phyloP scores from a whole-genome alignment of 371 early-diverging fungal genomes.

The Lichtheimia ornata region DNA sequence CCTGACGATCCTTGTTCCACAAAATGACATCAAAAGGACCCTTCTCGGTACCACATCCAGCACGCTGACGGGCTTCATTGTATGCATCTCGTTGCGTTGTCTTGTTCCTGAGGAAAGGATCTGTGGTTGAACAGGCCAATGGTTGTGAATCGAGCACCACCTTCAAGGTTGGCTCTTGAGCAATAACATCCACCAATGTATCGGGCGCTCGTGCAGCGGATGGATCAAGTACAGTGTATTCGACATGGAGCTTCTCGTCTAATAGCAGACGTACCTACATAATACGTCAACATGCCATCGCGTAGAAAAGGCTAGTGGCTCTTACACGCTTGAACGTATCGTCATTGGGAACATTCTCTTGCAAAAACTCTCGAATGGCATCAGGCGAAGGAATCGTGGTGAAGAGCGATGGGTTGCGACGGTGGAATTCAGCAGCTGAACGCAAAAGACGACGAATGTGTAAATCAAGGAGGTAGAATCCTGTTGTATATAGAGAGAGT shows the following conservation, averaged over 20 bases:
- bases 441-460: slow-evolving; percentile 24
- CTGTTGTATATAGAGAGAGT: slow-evolving; percentile 1
- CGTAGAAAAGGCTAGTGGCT: neutral
- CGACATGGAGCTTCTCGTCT: slow-evolving; percentile 35
- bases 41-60: slow-evolving; percentile 22
- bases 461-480: slow-evolving; percentile 35
- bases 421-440: slow-evolving; percentile 24
- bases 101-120: slow-evolving; percentile 55
- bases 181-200: neutral
- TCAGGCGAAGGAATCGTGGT: slow-evolving; percentile 30
- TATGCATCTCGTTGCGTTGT: slow-evolving; percentile 60
- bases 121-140: slow-evolving; percentile 16
- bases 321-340: neutral
- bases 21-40: slow-evolving; percentile 59
- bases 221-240: slow-evolving; percentile 36
- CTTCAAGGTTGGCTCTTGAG: slow-evolving; percentile 6
- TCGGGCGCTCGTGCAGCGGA: neutral
- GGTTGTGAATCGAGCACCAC: slow-evolving; percentile 47
- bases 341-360: slow-evolving; percentile 23
- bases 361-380: slow-evolving; percentile 27
- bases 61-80: slow-evolving; percentile 47
- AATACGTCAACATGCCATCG: neutral
- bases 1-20: slow-evolving; percentile 45
- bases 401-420: slow-evolving; percentile 13
- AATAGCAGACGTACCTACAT: slow-evolving; percentile 52